phyloP scores from a whole-genome alignment of 805 yeast genomes.

The Myxozyma neglecta region DNA sequence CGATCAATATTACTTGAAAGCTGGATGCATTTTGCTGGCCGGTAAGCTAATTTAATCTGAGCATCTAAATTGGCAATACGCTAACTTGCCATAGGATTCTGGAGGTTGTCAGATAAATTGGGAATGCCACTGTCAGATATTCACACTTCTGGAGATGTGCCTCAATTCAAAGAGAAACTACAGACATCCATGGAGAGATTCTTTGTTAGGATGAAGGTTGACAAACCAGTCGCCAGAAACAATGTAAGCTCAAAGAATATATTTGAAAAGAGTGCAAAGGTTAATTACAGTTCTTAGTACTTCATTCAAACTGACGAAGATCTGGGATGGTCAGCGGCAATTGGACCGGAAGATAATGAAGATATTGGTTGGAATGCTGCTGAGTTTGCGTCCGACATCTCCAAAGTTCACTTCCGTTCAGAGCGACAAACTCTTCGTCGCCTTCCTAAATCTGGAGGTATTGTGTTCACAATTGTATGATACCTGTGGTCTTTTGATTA shows the following conservation, averaged over 20 bases:
- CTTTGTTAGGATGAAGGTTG: conserved; percentile 56
- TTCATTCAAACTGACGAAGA: conserved; percentile 64
- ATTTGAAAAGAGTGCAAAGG: not conserved
- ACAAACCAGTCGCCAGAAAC: conserved; percentile 66
- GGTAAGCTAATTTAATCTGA: conserved; percentile 39
- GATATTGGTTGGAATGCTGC: conserved; percentile 66
- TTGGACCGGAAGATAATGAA: conserved; percentile 56
- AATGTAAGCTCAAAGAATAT: conserved; percentile 18
- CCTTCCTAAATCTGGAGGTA: conserved; percentile 59
- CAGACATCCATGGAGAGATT: conserved; percentile 66
- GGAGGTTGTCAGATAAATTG: conserved; percentile 64
- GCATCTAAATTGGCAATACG: not conserved
- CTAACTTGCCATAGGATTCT: conserved; percentile 42
- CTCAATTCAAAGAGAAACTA: conserved; percentile 59
- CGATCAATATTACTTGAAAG: conserved; percentile 58
- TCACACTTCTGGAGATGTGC: conserved; percentile 69
- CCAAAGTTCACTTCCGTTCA: conserved; percentile 56
- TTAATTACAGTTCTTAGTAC: conserved; percentile 45
- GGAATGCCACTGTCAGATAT: conserved; percentile 56
- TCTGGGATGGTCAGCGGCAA: conserved; percentile 63
- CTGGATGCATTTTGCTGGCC: conserved; percentile 64
- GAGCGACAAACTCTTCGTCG: conserved; percentile 66
- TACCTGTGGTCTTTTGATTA: not conserved
- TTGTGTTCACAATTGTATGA: conserved; percentile 52
- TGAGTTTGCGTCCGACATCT: conserved; percentile 48